phyloP scores from a whole-genome alignment of 768 basidiomycete genomes.

The Psilocybe azurescens region DNA sequence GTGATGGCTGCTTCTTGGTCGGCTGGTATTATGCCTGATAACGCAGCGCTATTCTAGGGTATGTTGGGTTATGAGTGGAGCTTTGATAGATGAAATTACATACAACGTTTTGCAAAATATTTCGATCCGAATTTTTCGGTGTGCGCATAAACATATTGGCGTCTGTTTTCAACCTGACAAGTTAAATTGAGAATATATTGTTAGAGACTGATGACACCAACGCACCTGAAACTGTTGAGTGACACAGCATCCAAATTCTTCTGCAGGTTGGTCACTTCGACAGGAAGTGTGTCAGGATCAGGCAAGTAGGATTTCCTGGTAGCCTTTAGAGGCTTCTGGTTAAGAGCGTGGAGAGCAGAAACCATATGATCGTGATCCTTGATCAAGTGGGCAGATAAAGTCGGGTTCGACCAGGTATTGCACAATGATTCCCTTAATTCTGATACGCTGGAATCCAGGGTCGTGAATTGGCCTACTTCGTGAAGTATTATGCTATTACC shows the following conservation, averaged over 20 bases:
- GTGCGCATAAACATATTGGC: slow-evolving; percentile 68
- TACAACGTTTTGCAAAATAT: slow-evolving; percentile 54
- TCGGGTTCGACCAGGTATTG: slow-evolving; percentile 58
- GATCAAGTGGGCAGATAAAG: slow-evolving; percentile 59
- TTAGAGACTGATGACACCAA: background rate
- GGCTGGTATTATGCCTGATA: slow-evolving; percentile 22
- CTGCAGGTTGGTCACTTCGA: slow-evolving; percentile 55
- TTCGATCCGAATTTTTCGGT: slow-evolving; percentile 70
- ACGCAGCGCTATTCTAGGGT: slow-evolving; percentile 31
- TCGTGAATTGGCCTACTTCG: background rate
- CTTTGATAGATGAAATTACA: slow-evolving; percentile 14
- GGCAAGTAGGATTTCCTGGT: slow-evolving; percentile 37
- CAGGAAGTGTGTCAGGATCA: slow-evolving; percentile 43
- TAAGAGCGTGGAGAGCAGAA: slow-evolving; percentile 31
- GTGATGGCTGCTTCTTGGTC: slow-evolving; percentile 54
- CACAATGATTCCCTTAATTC: slow-evolving; percentile 52
- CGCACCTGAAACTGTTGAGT: slow-evolving; percentile 66
- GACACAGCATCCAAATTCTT: slow-evolving; percentile 53
- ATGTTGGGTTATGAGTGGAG: background rate
- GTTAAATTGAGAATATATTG: background rate
- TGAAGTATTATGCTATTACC: slow-evolving; percentile 31
- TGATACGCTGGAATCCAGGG: slow-evolving; percentile 44
- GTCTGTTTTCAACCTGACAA: slow-evolving; percentile 51
- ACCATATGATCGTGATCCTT: slow-evolving; percentile 57
- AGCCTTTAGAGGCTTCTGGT: slow-evolving; percentile 34